phyloP scores from a whole-genome alignment of 768 basidiomycete species.

The Mycena alexandri region DNA sequence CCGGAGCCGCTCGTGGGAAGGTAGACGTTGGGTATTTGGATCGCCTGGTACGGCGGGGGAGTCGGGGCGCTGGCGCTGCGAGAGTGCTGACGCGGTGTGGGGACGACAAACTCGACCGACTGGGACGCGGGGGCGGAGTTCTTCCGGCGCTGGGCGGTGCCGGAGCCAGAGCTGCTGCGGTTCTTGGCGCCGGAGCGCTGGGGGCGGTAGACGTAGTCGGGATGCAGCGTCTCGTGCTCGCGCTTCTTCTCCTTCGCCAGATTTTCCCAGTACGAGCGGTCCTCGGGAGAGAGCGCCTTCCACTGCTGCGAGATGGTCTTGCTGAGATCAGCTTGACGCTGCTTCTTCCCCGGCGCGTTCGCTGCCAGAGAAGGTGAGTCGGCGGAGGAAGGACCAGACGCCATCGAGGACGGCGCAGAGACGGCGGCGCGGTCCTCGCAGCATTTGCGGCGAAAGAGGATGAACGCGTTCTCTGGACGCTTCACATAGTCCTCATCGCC shows the following conservation, averaged over 20 bases:
- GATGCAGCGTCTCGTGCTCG: slow-evolving; percentile 81
- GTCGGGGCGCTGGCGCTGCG: slow-evolving; percentile 71
- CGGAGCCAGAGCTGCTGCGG: slow-evolving; percentile 37
- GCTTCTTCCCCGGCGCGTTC: slow-evolving; percentile 64
- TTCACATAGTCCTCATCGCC: slow-evolving; percentile 89
- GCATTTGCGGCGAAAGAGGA: slow-evolving; percentile 84
- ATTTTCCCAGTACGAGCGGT: slow-evolving; percentile 81
- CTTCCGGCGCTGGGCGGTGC: slow-evolving; percentile 5
- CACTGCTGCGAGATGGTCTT: slow-evolving; percentile 88
- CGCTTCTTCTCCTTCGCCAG: slow-evolving; percentile 84
- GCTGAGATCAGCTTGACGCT: slow-evolving; percentile 82
- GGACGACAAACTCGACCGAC: slow-evolving; percentile 32
- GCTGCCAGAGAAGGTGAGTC: slow-evolving; percentile 29
- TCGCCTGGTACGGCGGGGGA: slow-evolving; percentile 75
- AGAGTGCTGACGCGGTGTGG: slow-evolving; percentile 43
- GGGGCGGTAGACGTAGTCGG: slow-evolving; percentile 84
- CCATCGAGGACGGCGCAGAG: slow-evolving; percentile 26
- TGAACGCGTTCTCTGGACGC: slow-evolving; percentile 77
- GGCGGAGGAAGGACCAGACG: slow-evolving; percentile 19
- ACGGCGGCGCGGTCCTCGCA: slow-evolving; percentile 68
- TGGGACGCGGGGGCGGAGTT: slow-evolving; percentile 13
- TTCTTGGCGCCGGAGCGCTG: slow-evolving; percentile 64
- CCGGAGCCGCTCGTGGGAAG: slow-evolving; percentile 38
- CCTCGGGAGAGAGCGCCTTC: slow-evolving; percentile 75
- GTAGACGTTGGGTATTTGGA: slow-evolving; percentile 76